Percentiles rank a stretch among this genome's conserved stretches.
These are phyloP conservation scores for Xylaria sp. DNA, from an alignment of 2,329 filamentous ascomycete species.

Conservation along the genomic window DNA sequence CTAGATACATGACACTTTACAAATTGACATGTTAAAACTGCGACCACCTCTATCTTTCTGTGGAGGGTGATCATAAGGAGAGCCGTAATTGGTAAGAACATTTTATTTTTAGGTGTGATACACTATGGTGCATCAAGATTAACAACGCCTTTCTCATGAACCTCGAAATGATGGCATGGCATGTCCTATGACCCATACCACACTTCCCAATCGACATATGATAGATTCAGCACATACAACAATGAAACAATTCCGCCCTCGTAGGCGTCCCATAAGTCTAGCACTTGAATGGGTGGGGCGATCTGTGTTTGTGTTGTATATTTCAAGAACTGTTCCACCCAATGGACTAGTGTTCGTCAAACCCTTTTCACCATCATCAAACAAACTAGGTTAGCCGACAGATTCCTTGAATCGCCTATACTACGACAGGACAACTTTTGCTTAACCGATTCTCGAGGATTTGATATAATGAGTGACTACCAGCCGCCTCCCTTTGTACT, in stretches of 20 bases:
- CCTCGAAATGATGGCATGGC: neutral
- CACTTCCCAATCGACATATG: neutral
- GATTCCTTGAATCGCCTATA: neutral
- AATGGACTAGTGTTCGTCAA: neutral
- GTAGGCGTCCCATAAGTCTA: neutral
- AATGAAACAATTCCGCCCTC: neutral
- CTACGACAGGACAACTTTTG: neutral
- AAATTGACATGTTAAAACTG: neutral
- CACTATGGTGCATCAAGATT: neutral
- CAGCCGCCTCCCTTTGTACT: constrained; percentile 4
- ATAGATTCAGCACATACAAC: neutral
- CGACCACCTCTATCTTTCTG: neutral
- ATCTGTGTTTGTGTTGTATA: neutral
- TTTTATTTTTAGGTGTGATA: neutral
- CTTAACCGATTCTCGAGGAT: neutral
- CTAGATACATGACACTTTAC: neutral
- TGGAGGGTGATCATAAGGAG: neutral
- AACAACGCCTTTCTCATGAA: neutral
- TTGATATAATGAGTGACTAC: constrained; percentile 8
- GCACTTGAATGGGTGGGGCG: neutral
- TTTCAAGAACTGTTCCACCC: neutral
- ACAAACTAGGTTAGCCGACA: neutral
- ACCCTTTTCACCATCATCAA: neutral
- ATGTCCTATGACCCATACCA: neutral
- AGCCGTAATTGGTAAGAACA: neutral